phyloP scores from a whole-genome alignment of 148 eudicot species.

The Camellia lanceoleosa region DNA sequence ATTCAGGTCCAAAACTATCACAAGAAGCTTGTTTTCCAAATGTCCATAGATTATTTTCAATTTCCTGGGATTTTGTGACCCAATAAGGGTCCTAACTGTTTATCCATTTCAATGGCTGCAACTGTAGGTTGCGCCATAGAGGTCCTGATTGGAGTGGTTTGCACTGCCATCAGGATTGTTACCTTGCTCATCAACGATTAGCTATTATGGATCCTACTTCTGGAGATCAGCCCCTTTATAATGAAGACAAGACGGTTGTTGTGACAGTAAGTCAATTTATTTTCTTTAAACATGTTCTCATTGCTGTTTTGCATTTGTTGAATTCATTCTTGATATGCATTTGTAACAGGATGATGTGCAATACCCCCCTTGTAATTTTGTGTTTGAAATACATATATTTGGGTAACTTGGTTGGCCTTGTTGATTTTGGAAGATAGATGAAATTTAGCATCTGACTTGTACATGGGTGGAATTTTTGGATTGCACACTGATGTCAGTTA shows the following conservation, averaged over 20 bases:
- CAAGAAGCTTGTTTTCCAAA: not conserved
- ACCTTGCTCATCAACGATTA: slow-evolving; percentile 95
- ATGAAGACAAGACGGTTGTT: slow-evolving; percentile 80
- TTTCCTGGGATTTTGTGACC: not conserved
- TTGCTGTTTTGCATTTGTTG: not conserved
- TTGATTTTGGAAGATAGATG: no score
- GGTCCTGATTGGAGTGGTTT: slow-evolving; percentile 99
- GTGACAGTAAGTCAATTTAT: slow-evolving; percentile 57
- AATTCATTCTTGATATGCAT: not conserved
- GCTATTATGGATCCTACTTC: slow-evolving; percentile 97
- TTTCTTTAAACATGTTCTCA: not conserved
- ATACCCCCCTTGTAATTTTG: no score
- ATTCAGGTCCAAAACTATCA: not conserved
- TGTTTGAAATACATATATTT: no score
- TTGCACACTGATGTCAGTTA: no score
- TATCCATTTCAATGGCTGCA: not conserved
- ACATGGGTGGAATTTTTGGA: no score
- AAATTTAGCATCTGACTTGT: no score
- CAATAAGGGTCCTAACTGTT: not conserved
- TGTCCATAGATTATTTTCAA: not conserved
- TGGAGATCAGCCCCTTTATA: slow-evolving; percentile 95
- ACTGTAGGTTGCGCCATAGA: slow-evolving; percentile 80
- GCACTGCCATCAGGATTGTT: slow-evolving; percentile 74
- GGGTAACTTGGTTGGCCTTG: no score
- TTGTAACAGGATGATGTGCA: not conserved